Conservation (phyloP, 345 rosid genomes). For the Gossypium mustelinum region DNA sequence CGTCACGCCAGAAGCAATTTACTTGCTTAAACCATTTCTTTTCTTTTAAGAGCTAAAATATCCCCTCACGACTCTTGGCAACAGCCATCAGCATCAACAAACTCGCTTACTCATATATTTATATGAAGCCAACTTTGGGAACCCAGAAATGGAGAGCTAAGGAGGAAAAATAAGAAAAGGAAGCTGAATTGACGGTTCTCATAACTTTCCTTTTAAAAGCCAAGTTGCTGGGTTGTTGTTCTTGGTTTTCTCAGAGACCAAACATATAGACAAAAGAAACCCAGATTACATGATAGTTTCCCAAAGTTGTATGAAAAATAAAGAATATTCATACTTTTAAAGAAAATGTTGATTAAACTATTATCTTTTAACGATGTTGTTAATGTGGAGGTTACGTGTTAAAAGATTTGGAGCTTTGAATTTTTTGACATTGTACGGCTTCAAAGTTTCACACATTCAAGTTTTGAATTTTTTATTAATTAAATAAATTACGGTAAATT, state of each 20-base stretch:
- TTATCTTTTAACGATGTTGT: too few relatives aligned
- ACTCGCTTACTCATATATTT: neutral
- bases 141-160: neutral
- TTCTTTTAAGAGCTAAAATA: neutral
- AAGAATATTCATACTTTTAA: too few relatives aligned
- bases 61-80: neutral
- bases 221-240: neutral
- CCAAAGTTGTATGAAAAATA: too few relatives aligned
- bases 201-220: too few relatives aligned
- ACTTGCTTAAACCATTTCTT: neutral
- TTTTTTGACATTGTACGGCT: too few relatives aligned
- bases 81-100: neutral
- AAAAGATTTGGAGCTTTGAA: too few relatives aligned
- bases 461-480: too few relatives aligned
- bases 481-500: too few relatives aligned
- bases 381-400: too few relatives aligned
- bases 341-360: too few relatives aligned
- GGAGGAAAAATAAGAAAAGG: neutral
- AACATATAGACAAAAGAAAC: neutral
- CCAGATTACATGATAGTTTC: too few relatives aligned
- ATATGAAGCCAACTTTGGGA: neutral
- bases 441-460: too few relatives aligned
- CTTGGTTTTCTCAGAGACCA: conserved; percentile 15
- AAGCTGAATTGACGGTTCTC: neutral
- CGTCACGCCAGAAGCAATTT: neutral